These are phyloP conservation scores for Orbilia brochopaga DNA, from an alignment of 2,329 filamentous ascomycete species.

Conservation along the genomic window DNA sequence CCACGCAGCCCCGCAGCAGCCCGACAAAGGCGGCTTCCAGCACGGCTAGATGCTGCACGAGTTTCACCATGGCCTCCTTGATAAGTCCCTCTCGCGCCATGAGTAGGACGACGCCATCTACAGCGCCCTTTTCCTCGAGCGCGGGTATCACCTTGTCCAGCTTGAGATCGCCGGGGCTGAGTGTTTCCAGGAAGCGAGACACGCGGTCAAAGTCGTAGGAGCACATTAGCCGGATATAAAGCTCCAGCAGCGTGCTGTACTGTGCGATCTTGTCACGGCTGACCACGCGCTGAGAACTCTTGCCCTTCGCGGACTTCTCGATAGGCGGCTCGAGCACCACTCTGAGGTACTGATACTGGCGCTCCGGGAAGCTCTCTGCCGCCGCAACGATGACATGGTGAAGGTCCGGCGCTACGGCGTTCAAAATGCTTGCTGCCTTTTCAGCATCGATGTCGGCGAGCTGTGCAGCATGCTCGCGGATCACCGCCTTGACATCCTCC, in stretches of 20 bases:
- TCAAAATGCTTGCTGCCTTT: conserved; percentile 70
- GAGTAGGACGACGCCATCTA: conserved; percentile 90
- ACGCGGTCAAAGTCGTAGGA: conserved; percentile 80
- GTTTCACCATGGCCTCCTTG: conserved; percentile 79
- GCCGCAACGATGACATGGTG: conserved; percentile 71
- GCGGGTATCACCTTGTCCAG: conserved; percentile 81
- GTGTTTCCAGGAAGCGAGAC: conserved; percentile 77
- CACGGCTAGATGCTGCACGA: conserved; percentile 79
- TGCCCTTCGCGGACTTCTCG: conserved; percentile 43
- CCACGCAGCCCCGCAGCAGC: conserved; percentile 65
- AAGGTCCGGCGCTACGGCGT: conserved; percentile 67
- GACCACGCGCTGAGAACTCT: conserved; percentile 3
- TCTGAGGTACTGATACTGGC: conserved; percentile 77
- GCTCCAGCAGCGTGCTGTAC: conserved; percentile 71
- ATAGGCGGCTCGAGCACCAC: conserved; percentile 72
- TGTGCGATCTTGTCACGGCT: conserved; percentile 47
- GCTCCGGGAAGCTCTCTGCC: conserved; percentile 66
- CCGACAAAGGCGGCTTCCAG: conserved; percentile 79
- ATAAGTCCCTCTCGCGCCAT: conserved; percentile 88
- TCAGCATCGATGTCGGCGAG: conserved; percentile 72
- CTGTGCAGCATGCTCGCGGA: conserved; percentile 69
- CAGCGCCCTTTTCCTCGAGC: conserved; percentile 85
- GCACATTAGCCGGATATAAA: conserved; percentile 91
- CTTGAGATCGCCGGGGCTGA: conserved; percentile 77
- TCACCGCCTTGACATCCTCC: conserved; percentile 71